Base-by-base conservation (phyloP, 176 grass and related monocot species). In the Carex kokanica region DNA sequence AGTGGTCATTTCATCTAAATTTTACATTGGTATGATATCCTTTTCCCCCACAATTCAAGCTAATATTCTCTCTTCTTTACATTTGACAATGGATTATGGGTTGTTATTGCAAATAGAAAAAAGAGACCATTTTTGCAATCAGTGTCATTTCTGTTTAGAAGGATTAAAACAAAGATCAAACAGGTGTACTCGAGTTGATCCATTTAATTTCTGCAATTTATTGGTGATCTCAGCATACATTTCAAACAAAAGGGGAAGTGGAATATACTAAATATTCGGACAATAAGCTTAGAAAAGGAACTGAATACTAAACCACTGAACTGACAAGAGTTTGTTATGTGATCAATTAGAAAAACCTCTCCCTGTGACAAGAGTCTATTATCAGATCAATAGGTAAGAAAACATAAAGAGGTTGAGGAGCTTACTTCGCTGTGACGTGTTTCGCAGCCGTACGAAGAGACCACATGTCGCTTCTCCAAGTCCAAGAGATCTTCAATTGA, bases 381-480 rank as follows among this genome's bases (percentile, higher is more conserved):
- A 67, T 18, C 29, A 3, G 64, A 34, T 36, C 29, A 67, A 27
- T 67, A 41, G 47, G 55, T 57, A 17, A 51, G 7, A 78, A 71
- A 18, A 52, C 31, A 34, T 68, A 45, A 2, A 64, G 58, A 45
- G 36, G 52, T 25, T 32, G 56, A 77, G 20, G 24, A 57, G 15
- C 6, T 56, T 74, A 94, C 94, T 88, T 97, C 58, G 5, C 5
- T 10, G 73, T 29, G 25, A 86, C 20, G 57, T 84, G 86, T 66
- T 80, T 83, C 40, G 79, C 57, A 55, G 90, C 83, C 81, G 91
- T 84, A 54, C 91, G 88, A 60, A 97, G 83, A 3, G 90, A 86
- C 92, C 83, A 91, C 92, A 94, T 97, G 85, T 60, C 66, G 60
- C 66, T 67, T 20, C 25, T 81, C 5, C 38, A 65, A 36, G 64